phyloP scores from a whole-genome alignment of 2,329 filamentous ascomycete species.

The Paecilomyces dactylethromorphus region DNA sequence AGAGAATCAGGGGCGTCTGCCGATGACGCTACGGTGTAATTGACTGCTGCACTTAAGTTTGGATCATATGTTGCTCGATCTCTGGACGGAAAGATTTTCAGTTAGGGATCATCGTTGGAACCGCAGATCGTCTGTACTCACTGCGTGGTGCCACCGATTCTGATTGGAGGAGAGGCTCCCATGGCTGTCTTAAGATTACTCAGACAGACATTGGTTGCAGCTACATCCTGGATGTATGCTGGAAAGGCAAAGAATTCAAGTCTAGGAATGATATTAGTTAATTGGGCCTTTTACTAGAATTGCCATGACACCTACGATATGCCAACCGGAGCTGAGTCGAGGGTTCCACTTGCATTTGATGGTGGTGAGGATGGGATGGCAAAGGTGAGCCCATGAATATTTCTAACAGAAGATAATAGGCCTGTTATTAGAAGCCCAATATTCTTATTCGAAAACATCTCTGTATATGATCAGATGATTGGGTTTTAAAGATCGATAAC shows the following conservation, averaged over 20 bases:
- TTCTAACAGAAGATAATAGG: not conserved
- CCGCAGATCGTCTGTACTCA: constrained; percentile 11
- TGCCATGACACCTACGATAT: constrained; percentile 33
- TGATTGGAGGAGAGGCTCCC: constrained; percentile 47
- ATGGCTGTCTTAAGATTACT: constrained; percentile 46
- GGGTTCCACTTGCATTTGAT: constrained; percentile 18
- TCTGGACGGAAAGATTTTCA: constrained; percentile 13
- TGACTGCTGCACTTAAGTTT: constrained; percentile 39
- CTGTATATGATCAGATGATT: too few relatives aligned
- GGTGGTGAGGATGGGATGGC: constrained; percentile 28
- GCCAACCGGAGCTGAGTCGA: constrained; percentile 39
- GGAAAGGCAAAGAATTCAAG: constrained; percentile 55
- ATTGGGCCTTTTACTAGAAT: not conserved
- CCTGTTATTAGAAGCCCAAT: not conserved
- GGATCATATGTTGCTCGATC: constrained; percentile 50
- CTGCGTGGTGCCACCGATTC: constrained; percentile 55
- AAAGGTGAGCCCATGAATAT: constrained; percentile 14
- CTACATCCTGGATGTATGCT: constrained; percentile 47
- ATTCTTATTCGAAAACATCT: not conserved
- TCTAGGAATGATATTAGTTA: constrained; percentile 16
- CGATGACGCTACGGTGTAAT: constrained; percentile 44
- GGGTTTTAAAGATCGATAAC: too few relatives aligned
- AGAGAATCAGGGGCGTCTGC: constrained; percentile 44
- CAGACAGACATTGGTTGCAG: constrained; percentile 46
- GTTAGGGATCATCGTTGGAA: not conserved